Evolutionary conservation across 495 filamentous ascomycete species (phyloP).

Genomic region (Penicillium robsamsonii): DNA sequence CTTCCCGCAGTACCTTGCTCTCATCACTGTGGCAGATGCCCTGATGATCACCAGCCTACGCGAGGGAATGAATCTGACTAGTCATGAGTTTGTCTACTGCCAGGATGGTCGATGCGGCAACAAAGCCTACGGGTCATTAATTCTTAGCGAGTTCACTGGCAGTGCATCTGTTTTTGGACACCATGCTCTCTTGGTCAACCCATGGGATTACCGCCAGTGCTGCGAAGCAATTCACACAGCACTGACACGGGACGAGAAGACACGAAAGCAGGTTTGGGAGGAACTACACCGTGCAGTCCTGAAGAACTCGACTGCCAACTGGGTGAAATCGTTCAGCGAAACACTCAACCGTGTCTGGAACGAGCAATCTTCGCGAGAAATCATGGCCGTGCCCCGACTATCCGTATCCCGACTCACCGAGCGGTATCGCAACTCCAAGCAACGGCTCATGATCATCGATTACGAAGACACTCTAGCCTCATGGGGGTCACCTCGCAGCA

Average conservation of each 20-base stretch:
- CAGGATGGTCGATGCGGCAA: conserved; percentile 76
- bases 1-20: conserved; percentile 83
- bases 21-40: conserved; percentile 83
- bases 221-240: conserved; percentile 79
- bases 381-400: conserved; percentile 78
- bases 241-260: conserved; percentile 68
- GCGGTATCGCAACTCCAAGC: conserved; percentile 59
- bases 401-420: conserved; percentile 61
- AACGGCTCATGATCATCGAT: conserved; percentile 82
- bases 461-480: conserved; percentile 89
- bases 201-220: conserved; percentile 87
- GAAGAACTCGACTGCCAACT: conserved; percentile 76
- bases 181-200: conserved; percentile 75
- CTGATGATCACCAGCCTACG: conserved; percentile 90
- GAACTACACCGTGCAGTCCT: conserved; percentile 72
- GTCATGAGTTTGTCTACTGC: conserved; percentile 88
- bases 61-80: conserved; percentile 93
- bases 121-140: conserved; percentile 81
- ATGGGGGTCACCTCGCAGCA: conserved; percentile 74
- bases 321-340: conserved; percentile 71
- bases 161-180: conserved; percentile 79
- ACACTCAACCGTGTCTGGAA: conserved; percentile 70
- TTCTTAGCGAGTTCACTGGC: conserved; percentile 91
- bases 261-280: conserved; percentile 71
- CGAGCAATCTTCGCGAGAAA: conserved; percentile 78